These are phyloP conservation scores for Gentiana macrophylla DNA, from an alignment of 257 asterid genomes.

Conservation along the genomic window DNA sequence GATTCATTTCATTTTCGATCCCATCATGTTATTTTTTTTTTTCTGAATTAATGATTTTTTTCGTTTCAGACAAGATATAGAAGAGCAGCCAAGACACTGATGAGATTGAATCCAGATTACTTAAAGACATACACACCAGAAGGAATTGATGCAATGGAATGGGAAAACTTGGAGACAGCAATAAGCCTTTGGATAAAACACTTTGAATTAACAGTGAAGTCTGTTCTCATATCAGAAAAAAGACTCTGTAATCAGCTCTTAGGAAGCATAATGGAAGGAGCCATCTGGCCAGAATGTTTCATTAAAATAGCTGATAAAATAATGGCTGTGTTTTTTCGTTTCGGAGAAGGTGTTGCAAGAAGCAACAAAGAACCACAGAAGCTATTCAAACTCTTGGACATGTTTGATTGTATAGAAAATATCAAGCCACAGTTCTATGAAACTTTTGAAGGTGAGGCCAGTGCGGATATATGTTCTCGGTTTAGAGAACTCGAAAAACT, in stretches of 20 bases:
- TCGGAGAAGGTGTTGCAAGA: conserved; percentile 77
- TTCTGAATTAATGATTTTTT: not conserved
- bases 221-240: conserved; percentile 57
- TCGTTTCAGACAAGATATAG: conserved; percentile 49
- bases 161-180: conserved; percentile 63
- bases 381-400: conserved; percentile 78
- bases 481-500: conserved; percentile 67
- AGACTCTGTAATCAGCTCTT: conserved; percentile 41
- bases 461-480: conserved; percentile 45
- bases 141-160: conserved; percentile 64
- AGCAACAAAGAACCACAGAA: conserved; percentile 78
- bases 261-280: conserved; percentile 37
- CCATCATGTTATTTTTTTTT: not conserved
- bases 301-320: conserved; percentile 72
- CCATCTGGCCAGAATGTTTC: conserved; percentile 67
- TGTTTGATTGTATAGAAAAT: conserved; percentile 48
- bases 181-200: conserved; percentile 70
- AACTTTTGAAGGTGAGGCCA: conserved; percentile 53
- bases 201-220: conserved; percentile 44
- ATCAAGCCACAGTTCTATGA: conserved; percentile 37
- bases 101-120: conserved; percentile 65
- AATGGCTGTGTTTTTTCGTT: conserved; percentile 89
- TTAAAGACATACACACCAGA: conserved; percentile 57
- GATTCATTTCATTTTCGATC: not conserved
- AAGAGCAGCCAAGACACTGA: conserved; percentile 80